A percentile compares a stretch with the other conserved stretches of the same genome.
Conservation (phyloP, 1,284 basidiomycete species). For the Porodaedalea pini region DNA sequence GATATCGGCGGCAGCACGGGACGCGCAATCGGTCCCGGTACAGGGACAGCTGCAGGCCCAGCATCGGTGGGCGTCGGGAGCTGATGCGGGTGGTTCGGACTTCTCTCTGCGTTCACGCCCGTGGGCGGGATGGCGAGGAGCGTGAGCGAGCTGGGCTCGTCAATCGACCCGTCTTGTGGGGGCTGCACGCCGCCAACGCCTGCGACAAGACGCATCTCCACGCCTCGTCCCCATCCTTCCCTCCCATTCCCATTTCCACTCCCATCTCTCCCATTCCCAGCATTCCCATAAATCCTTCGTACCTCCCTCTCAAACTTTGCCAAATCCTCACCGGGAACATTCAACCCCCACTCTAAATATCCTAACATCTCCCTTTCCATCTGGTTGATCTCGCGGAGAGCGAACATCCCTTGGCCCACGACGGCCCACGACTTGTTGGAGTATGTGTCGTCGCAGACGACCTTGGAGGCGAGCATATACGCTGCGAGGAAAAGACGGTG, state of each 20-base stretch:
- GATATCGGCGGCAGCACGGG: slow-evolving; percentile 7
- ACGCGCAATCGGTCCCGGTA: background rate
- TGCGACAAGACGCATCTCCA: slow-evolving; percentile 2
- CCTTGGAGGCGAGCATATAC: slow-evolving; percentile 90
- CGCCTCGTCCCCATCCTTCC: slow-evolving; percentile 3
- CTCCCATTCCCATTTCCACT: background rate
- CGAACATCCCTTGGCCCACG: slow-evolving; percentile 90
- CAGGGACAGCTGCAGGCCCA: slow-evolving; percentile 1
- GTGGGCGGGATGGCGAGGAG: background rate
- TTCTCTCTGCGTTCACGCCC: background rate
- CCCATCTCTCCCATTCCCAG: slow-evolving; percentile 14
- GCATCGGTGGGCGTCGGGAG: slow-evolving; percentile 19
- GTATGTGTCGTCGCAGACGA: slow-evolving; percentile 94
- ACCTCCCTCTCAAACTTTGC: slow-evolving; percentile 62
- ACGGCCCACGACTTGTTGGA: slow-evolving; percentile 96
- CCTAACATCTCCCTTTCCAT: slow-evolving; percentile 95
- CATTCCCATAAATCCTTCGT: slow-evolving; percentile 55
- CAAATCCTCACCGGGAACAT: slow-evolving; percentile 64
- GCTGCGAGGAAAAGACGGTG: slow-evolving; percentile 90
- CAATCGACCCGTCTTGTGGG: background rate
- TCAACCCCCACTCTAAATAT: slow-evolving; percentile 89
- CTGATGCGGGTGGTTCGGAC: background rate
- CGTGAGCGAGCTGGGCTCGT: background rate
- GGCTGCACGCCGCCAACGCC: slow-evolving; percentile 14
- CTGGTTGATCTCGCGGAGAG: slow-evolving; percentile 88